Conservation (phyloP, 192 early-diverging fungal genomes). For the Spizellomyces punctatus region DNA sequence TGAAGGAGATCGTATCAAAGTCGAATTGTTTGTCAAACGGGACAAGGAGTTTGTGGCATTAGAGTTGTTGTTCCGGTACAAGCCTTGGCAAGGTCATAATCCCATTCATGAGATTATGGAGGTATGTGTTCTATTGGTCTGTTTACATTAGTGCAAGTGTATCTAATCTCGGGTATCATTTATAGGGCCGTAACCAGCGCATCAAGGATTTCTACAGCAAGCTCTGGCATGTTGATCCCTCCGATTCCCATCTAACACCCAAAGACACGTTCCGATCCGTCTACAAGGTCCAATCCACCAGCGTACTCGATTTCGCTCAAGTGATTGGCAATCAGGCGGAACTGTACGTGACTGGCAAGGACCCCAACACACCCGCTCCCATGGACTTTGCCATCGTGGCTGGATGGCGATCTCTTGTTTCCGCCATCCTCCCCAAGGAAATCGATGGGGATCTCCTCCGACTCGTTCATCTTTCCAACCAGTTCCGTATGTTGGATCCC, state of each 20-base stretch:
- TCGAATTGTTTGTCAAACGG: constrained; percentile 70
- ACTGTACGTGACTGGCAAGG: constrained; percentile 36
- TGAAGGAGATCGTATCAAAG: constrained; percentile 46
- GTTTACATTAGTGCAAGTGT: constrained; percentile 8
- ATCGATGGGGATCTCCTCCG: constrained; percentile 92
- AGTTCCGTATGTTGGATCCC: constrained; percentile 82
- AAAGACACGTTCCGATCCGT: constrained; percentile 67
- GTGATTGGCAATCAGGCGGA: constrained; percentile 74
- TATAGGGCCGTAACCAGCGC: constrained; percentile 69
- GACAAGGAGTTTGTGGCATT: constrained; percentile 70
- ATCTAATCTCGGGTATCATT: constrained; percentile 13
- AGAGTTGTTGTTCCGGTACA: constrained; percentile 80
- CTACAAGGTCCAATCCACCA: constrained; percentile 62
- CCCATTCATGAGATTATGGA: constrained; percentile 89
- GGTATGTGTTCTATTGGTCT: neutral
- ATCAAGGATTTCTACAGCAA: constrained; percentile 86
- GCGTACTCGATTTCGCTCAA: constrained; percentile 75
- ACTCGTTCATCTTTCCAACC: constrained; percentile 92
- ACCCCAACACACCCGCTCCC: constrained; percentile 53
- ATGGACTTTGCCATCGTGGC: constrained; percentile 96
- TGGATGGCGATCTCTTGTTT: constrained; percentile 87
- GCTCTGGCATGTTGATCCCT: constrained; percentile 68
- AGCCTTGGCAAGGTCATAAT: constrained; percentile 72
- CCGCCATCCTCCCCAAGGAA: constrained; percentile 89
- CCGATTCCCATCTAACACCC: constrained; percentile 59